Conservation (phyloP, 768 basidiomycete species). For the Cystobasidium tubakii region DNA sequence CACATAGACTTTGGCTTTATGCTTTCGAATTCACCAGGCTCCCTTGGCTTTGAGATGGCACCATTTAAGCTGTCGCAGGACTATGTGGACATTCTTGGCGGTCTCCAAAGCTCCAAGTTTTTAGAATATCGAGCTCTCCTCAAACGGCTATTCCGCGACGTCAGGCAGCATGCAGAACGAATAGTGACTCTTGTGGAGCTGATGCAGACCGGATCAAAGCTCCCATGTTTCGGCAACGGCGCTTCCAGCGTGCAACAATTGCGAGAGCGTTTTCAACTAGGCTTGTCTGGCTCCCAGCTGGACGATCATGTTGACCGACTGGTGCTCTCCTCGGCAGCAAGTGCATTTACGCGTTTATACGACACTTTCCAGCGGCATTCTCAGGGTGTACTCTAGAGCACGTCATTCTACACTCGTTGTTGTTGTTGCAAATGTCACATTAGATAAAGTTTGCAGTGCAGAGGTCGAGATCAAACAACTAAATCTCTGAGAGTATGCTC, state of each 20-base stretch:
- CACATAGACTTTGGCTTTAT: conserved; percentile 99
- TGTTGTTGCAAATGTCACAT: background rate
- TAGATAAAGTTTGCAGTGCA: no score
- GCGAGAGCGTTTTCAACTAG: conserved; percentile 87
- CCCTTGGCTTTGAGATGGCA: conserved; percentile 97
- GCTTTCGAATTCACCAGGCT: conserved; percentile 91
- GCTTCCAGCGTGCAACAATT: conserved; percentile 67
- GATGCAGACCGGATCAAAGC: conserved; percentile 79
- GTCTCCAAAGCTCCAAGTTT: conserved; percentile 67
- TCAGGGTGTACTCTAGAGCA: conserved; percentile 32
- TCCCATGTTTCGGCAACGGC: conserved; percentile 69
- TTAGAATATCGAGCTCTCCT: conserved; percentile 79
- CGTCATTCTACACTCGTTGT: background rate
- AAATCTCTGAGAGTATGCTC: no score
- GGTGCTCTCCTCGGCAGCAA: conserved; percentile 82
- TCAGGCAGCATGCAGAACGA: conserved; percentile 90
- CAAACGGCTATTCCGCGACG: conserved; percentile 85
- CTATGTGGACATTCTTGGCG: conserved; percentile 92
- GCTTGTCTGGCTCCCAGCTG: conserved; percentile 69
- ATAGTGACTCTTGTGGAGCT: conserved; percentile 91
- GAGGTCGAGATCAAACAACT: no score
- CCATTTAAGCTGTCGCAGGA: conserved; percentile 94
- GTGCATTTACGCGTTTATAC: conserved; percentile 90
- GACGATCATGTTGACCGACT: conserved; percentile 84
- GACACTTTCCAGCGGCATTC: conserved; percentile 52